These are phyloP conservation scores for Monosporascus sp. DNA, from an alignment of 2,329 filamentous ascomycete genomes.

Conservation along the genomic window DNA sequence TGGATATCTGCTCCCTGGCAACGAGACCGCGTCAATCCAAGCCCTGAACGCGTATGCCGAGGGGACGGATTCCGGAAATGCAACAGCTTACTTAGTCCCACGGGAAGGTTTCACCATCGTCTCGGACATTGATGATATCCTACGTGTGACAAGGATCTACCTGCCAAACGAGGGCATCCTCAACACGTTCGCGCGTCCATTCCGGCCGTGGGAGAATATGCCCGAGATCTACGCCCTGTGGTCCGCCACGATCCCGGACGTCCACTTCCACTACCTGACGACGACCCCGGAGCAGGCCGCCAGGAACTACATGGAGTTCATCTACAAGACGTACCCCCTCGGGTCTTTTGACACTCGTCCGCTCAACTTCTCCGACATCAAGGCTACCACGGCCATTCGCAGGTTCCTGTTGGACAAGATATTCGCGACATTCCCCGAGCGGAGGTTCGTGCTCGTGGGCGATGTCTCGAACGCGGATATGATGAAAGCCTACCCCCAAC, in stretches of 20 bases:
- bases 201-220: conserved; percentile 73
- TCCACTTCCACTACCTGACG: conserved; percentile 78
- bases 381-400: conserved; percentile 66
- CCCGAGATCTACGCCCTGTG: conserved; percentile 73
- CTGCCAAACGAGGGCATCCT: conserved; percentile 67
- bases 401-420: conserved; percentile 64
- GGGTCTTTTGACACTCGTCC: conserved; percentile 75
- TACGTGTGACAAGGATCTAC: conserved; percentile 78
- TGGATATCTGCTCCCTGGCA: conserved; percentile 53
- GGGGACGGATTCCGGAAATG: conserved; percentile 61
- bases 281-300: conserved; percentile 76
- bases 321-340: conserved; percentile 71
- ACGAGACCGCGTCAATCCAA: conserved; percentile 59
- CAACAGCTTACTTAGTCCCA: conserved; percentile 72
- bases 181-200: conserved; percentile 69
- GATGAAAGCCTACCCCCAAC: conserved; percentile 58
- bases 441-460: conserved; percentile 70
- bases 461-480: conserved; percentile 74
- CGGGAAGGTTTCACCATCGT: conserved; percentile 64
- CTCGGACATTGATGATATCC: conserved; percentile 75
- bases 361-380: conserved; percentile 71
- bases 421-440: conserved; percentile 67
- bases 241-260: conserved; percentile 58
- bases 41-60: conserved; percentile 63
- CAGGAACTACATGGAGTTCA: conserved; percentile 73